Base-by-base conservation (phyloP, 345 rosid genomes). In the Cardiospermum halicacabum region DNA sequence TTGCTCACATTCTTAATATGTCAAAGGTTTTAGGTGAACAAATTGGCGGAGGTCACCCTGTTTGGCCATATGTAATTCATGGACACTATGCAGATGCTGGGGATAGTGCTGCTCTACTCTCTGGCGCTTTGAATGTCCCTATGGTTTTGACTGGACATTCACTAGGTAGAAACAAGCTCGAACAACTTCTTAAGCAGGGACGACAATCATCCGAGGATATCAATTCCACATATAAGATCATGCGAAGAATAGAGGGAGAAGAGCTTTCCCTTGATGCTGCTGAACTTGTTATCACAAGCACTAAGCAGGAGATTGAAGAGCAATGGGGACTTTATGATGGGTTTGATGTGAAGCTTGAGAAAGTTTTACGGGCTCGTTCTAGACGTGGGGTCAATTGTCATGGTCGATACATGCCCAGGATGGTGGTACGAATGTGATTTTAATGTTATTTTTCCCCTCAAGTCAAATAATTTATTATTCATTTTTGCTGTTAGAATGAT, bases 251-350 rank as follows among this genome's bases (percentile, higher is more conserved):
- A 40, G 98, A 93, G 77, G 97, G 77, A 0, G 98, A 93, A 65
- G 98, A 93, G 76, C 91, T 93, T 74, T 80, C 97, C 8, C 83
- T 93, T 47, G 98, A 90, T 75, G 92, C 96, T 48, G 98, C 98
- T 3, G 98, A 93, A 80, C 92, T 93, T 63, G 96, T 90, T 58
- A 88, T 94, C 72, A 94, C 99, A 15, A 94, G 99, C 58, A 94
- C 99, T 5, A 80, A 80, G 66, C 99, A 94, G 67, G 98, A 94
- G 79, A 87, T 90, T 66, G 97, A 94, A 56, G 96, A 94, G 66
- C 99, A 94, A 53, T 94, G 99, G 99, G 99, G 99, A 34, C 95
- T 94, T 59, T 94, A 94, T 72, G 96, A 90, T 73, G 99, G 97
- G 32, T 94, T 94, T 39, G 99, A 94, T 78, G 97, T 94, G 61